Evolutionary conservation across 495 filamentous ascomycete genomes (phyloP).

Genomic region (Thermothielavioides terrestris): DNA sequence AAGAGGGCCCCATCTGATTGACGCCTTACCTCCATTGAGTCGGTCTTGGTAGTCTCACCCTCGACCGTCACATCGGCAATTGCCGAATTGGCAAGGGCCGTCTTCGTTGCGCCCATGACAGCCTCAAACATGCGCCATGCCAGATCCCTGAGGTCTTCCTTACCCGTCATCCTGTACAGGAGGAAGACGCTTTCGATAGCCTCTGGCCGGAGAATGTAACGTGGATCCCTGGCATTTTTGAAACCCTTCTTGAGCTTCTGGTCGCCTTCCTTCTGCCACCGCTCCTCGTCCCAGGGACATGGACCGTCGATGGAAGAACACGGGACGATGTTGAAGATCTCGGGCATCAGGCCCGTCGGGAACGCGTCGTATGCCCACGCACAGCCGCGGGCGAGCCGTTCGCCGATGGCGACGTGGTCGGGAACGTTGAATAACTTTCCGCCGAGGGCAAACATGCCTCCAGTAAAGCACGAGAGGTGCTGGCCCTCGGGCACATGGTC

Average conservation of each 20-base stretch:
- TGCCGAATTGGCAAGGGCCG: constrained; percentile 48
- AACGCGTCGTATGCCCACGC: constrained; percentile 81
- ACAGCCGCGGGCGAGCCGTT: constrained; percentile 80
- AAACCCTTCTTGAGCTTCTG: constrained; percentile 39
- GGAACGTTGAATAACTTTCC: constrained; percentile 63
- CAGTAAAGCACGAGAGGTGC: constrained; percentile 65
- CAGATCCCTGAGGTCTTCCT: constrained; percentile 49
- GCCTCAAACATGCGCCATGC: constrained; percentile 72
- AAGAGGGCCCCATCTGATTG: neutral
- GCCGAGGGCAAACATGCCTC: constrained; percentile 86
- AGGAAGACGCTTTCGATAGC: constrained; percentile 66
- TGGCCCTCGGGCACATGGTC: constrained; percentile 31
- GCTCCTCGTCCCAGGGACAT: constrained; percentile 21
- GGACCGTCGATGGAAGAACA: constrained; percentile 30
- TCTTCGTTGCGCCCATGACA: constrained; percentile 52
- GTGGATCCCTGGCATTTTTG: constrained; percentile 20
- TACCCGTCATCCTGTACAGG: constrained; percentile 64
- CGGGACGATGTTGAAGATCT: constrained; percentile 49
- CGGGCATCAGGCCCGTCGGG: constrained; percentile 81
- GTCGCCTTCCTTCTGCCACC: constrained; percentile 17
- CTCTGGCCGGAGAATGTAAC: constrained; percentile 50
- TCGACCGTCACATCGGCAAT: constrained; percentile 44
- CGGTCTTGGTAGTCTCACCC: constrained; percentile 21
- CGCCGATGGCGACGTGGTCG: constrained; percentile 65
- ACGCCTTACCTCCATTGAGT: constrained; percentile 17